Percentiles rank a stretch among this genome's conserved stretches.
phyloP scores from a whole-genome alignment of 495 filamentous ascomycete genomes.

The Penicillium egyptiacum region DNA sequence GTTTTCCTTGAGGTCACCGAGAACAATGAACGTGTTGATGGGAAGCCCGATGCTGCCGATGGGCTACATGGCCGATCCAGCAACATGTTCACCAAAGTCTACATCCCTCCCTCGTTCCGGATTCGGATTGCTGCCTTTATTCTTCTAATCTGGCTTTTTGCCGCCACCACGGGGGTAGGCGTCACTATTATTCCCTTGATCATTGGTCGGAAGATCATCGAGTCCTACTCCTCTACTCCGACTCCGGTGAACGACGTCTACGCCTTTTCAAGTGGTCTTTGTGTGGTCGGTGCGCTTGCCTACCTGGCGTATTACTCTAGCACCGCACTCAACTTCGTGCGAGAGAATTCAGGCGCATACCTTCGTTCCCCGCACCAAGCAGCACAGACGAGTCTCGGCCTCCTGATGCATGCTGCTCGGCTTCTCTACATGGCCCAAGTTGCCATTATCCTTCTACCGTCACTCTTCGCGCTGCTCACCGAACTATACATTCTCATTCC shows the following conservation, averaged over 20 bases:
- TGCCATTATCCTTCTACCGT: constrained; percentile 74
- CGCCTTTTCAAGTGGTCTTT: constrained; percentile 86
- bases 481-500: constrained; percentile 91
- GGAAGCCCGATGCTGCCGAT: constrained; percentile 54
- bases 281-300: constrained; percentile 64
- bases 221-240: constrained; percentile 61
- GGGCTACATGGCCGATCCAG: constrained; percentile 65
- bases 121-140: constrained; percentile 81
- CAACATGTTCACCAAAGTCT: constrained; percentile 74
- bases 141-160: constrained; percentile 88
- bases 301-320: constrained; percentile 58
- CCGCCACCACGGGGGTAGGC: constrained; percentile 85
- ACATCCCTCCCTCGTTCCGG: constrained; percentile 85
- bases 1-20: constrained; percentile 84
- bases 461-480: constrained; percentile 75
- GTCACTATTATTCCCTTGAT: constrained; percentile 86
- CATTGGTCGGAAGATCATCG: constrained; percentile 76
- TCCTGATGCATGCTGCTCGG: constrained; percentile 26
- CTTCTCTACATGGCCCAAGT: constrained; percentile 71
- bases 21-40: constrained; percentile 64
- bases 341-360: constrained; percentile 32
- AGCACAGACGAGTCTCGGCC: constrained; percentile 14
- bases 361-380: constrained; percentile 38
- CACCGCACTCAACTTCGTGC: constrained; percentile 41
- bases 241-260: constrained; percentile 90